phyloP scores from a whole-genome alignment of 2,329 filamentous ascomycete species.

The Conoideocrella luteorostrata region DNA sequence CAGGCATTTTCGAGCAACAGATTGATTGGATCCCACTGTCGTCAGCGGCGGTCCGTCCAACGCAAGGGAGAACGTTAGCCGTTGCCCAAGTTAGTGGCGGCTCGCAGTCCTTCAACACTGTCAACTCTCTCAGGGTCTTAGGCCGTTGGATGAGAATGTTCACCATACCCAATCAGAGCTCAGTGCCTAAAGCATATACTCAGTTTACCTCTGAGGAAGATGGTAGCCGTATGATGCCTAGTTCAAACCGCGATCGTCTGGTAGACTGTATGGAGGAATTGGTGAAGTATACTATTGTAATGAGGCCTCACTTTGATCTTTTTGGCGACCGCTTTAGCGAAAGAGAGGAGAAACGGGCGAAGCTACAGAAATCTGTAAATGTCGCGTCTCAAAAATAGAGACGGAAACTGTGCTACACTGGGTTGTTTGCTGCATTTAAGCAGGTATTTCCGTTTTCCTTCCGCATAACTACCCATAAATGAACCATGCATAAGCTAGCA shows the following conservation, averaged over 20 bases:
- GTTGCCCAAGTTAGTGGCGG: slow-evolving; percentile 59
- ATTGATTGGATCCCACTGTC: slow-evolving; percentile 64
- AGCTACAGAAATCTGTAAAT: neutral
- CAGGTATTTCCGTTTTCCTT: no score
- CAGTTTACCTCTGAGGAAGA: slow-evolving; percentile 47
- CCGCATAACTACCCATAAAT: no score
- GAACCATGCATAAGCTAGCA: no score
- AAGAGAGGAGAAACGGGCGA: slow-evolving; percentile 31
- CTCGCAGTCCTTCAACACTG: slow-evolving; percentile 61
- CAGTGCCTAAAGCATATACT: slow-evolving; percentile 56
- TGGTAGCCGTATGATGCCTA: slow-evolving; percentile 45
- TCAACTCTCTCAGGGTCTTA: slow-evolving; percentile 58
- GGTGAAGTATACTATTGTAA: slow-evolving; percentile 61
- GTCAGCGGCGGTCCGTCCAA: slow-evolving; percentile 56
- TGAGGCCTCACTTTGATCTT: slow-evolving; percentile 53
- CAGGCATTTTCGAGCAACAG: no score
- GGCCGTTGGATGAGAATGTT: slow-evolving; percentile 69
- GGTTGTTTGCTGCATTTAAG: no score
- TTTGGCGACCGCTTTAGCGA: slow-evolving; percentile 61
- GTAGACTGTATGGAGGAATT: slow-evolving; percentile 67
- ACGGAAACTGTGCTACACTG: no score
- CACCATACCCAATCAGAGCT: slow-evolving; percentile 59
- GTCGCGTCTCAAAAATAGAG: neutral
- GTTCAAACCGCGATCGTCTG: slow-evolving; percentile 51
- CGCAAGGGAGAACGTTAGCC: slow-evolving; percentile 57